A percentile compares a stretch with the other conserved stretches of the same genome.
These are phyloP conservation scores for Talaromyces stipitatus DNA, from an alignment of 495 filamentous ascomycete species.

Conservation along the genomic window DNA sequence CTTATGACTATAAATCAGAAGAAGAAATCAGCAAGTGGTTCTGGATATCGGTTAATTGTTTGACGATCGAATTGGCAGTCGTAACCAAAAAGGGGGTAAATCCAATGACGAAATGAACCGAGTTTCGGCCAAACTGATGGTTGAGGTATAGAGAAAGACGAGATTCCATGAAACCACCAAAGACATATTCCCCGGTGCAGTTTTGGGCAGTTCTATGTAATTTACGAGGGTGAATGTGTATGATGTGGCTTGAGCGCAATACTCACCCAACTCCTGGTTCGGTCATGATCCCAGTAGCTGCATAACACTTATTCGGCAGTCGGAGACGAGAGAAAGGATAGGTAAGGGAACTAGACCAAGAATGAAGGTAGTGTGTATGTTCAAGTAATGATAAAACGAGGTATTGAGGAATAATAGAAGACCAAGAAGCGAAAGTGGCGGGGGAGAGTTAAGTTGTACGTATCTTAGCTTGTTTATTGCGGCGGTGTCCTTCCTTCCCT, in stretches of 20 bases:
- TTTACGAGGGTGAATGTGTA: neutral
- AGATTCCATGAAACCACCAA: neutral
- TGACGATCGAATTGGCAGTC: neutral
- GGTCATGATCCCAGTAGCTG: neutral
- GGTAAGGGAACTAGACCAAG: neutral
- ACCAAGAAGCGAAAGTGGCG: neutral
- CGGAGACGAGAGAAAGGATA: neutral
- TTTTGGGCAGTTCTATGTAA: neutral
- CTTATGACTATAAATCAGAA: conserved; percentile 35
- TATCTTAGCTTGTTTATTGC: neutral
- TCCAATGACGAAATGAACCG: neutral
- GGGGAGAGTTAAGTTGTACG: neutral
- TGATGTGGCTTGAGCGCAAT: neutral
- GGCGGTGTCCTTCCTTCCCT: neutral
- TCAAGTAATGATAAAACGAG: neutral
- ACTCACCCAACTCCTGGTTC: neutral
- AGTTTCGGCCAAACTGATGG: neutral
- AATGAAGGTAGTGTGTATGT: neutral
- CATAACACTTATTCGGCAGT: neutral
- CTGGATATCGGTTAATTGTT: neutral
- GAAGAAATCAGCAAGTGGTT: conserved; percentile 17
- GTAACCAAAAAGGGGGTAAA: neutral
- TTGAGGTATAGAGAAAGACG: neutral
- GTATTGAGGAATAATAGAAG: neutral
- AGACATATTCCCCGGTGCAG: neutral